phyloP scores from a whole-genome alignment of 805 yeast genomes.

The Candida jianshihensis region DNA sequence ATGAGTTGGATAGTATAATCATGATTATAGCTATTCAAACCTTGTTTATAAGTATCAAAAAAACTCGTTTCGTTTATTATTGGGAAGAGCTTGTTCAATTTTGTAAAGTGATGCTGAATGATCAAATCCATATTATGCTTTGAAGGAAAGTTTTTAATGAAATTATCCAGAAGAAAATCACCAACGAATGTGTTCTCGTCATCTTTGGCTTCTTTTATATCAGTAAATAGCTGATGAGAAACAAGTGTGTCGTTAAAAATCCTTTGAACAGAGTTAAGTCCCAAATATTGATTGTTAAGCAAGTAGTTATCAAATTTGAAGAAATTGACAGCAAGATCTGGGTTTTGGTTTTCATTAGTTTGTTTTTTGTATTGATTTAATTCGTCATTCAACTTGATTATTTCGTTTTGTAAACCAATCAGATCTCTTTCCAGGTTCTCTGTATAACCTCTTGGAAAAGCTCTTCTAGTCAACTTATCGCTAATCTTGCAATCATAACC shows the following conservation, averaged over 20 bases:
- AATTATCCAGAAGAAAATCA: conserved; percentile 13
- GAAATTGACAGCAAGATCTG: conserved; percentile 15
- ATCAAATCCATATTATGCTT: conserved; percentile 21
- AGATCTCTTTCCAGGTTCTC: conserved; percentile 63
- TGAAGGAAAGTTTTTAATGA: conserved; percentile 20
- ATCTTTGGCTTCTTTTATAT: conserved; percentile 25
- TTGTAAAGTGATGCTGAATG: conserved; percentile 21
- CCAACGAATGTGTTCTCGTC: conserved; percentile 17
- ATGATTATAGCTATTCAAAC: not conserved
- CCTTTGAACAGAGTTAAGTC: conserved; percentile 18
- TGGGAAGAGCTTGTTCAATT: conserved; percentile 19
- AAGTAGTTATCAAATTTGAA: conserved; percentile 20
- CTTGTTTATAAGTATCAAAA: conserved; percentile 16
- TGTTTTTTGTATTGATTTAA: conserved; percentile 9
- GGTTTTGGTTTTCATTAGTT: not conserved
- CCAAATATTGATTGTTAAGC: conserved; percentile 18
- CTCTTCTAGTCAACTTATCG: conserved; percentile 67
- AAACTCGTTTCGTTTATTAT: conserved; percentile 20
- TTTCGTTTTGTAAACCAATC: conserved; percentile 52
- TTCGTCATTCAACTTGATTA: conserved; percentile 32
- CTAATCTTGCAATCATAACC: conserved; percentile 66
- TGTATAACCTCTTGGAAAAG: conserved; percentile 78
- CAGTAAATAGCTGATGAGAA: conserved; percentile 10
- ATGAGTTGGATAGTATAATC: conserved; percentile 36
- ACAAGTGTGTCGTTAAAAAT: conserved; percentile 13